phyloP scores from a whole-genome alignment of 805 yeast genomes.

The Yamadazyma insecticola region DNA sequence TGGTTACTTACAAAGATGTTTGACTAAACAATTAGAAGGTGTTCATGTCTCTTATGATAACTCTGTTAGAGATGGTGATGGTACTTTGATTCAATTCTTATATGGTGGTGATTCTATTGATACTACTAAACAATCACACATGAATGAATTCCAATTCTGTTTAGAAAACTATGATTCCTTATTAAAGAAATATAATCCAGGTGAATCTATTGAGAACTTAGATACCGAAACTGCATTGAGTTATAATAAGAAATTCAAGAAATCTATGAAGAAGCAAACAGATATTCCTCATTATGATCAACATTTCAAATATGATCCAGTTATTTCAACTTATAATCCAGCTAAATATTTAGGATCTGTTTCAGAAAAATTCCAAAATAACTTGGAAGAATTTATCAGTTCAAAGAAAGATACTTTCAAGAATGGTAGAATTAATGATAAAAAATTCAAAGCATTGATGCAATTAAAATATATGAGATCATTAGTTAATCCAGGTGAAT shows the following conservation, averaged over 20 bases:
- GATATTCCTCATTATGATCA: conserved; percentile 62
- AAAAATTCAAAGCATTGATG: conserved; percentile 94
- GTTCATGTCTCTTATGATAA: conserved; percentile 92
- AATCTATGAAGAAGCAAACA: conserved; percentile 61
- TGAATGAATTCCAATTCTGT: conserved; percentile 92
- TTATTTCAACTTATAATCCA: conserved; percentile 79
- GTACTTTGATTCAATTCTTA: conserved; percentile 86
- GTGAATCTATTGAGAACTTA: conserved; percentile 45
- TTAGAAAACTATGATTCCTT: conserved; percentile 85
- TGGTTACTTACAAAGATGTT: conserved; percentile 97
- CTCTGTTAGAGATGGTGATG: conserved; percentile 93
- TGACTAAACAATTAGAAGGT: conserved; percentile 97
- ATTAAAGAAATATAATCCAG: conserved; percentile 81
- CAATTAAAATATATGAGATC: conserved; percentile 98
- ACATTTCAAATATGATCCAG: conserved; percentile 75
- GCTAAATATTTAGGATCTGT: conserved; percentile 89
- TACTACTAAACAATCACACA: conserved; percentile 89
- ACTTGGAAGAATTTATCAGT: conserved; percentile 66
- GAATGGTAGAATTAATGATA: conserved; percentile 54
- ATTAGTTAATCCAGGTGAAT: conserved; percentile 91
- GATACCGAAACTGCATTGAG: conserved; percentile 80
- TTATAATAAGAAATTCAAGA: conserved; percentile 79
- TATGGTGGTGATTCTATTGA: conserved; percentile 98
- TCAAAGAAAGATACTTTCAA: conserved; percentile 50
- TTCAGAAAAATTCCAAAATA: conserved; percentile 80